These are phyloP conservation scores for Hyphopichia pseudoburtonii DNA, from an alignment of 1,139 yeast species.

Conservation along the genomic window DNA sequence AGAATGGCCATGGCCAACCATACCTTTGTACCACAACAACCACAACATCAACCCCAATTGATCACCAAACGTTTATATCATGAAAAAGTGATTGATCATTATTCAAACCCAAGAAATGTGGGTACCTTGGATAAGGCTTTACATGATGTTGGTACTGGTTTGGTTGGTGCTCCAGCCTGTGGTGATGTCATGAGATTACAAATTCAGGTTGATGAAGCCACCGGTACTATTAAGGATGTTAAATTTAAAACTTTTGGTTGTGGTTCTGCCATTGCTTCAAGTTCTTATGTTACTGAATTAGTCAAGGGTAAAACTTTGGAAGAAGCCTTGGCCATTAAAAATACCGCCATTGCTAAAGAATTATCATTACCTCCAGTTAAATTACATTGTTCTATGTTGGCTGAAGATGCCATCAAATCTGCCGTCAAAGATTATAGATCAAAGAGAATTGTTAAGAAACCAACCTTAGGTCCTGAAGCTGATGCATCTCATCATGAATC, in stretches of 20 bases:
- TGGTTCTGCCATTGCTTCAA: slow-evolving; percentile 96
- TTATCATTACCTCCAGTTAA: slow-evolving; percentile 95
- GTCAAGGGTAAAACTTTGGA: slow-evolving; percentile 94
- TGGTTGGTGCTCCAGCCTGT: slow-evolving; percentile 98
- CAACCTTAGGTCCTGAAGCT: slow-evolving; percentile 56
- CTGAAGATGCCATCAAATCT: slow-evolving; percentile 96
- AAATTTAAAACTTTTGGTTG: slow-evolving; percentile 98
- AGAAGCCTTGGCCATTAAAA: slow-evolving; percentile 88
- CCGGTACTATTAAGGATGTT: slow-evolving; percentile 91
- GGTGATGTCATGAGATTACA: slow-evolving; percentile 99
- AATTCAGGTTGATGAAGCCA: slow-evolving; percentile 84
- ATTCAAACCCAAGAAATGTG: slow-evolving; percentile 94
- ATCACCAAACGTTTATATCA: slow-evolving; percentile 48
- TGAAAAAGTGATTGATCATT: slow-evolving; percentile 85
- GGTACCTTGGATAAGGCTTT: slow-evolving; percentile 84
- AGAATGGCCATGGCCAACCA: slow-evolving; percentile 7
- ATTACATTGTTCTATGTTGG: slow-evolving; percentile 96
- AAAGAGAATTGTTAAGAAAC: slow-evolving; percentile 52
- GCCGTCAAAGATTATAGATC: slow-evolving; percentile 93
- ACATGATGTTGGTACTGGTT: slow-evolving; percentile 89
- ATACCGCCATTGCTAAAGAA: slow-evolving; percentile 90
- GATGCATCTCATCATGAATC: slow-evolving; percentile 14
- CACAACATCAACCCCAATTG: slow-evolving; percentile 2
- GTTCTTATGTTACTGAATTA: slow-evolving; percentile 90
- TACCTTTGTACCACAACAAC: too few relatives aligned